Evolutionary conservation across 1,284 basidiomycete species (phyloP), one percentile per base, ranked within the genome.

Genomic region (Tylopilus sp.): DNA sequence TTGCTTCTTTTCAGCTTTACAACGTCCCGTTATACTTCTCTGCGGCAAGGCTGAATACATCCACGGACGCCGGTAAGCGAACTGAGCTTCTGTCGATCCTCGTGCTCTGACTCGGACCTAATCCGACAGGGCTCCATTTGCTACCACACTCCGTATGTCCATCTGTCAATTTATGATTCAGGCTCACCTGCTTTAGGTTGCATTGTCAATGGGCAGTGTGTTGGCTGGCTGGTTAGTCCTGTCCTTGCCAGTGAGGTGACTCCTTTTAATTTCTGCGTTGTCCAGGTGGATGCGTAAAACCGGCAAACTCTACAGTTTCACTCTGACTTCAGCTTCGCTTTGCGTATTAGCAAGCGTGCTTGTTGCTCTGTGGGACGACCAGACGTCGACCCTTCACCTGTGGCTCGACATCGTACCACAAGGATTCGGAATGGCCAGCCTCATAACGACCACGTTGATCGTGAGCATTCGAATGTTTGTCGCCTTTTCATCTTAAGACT

Each of bases 1-100:
- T 41, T 47, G 36, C 53, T 46, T 50, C 54, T 46, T 53, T 26
- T 33, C 29, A 92, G 90, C 73, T 94, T 31, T 94, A 94, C 70
- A 90, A 90, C 60, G 76, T 91, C 28, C 91, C 91, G 17, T 68
- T 94, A 81, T 94, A 90, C 72, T 94, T 91, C 62, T 85, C 88
- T 52, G 85, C 91, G n/a, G 93, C 94, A 39, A 80, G 81, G 55
- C 73, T 91, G 51, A 76, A 81, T 59, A 81, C 83, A 12, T 78
- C 92, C 15, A 80, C 85, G 30, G 73, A 77, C 54, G 80, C 91
- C 46, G 90, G 90, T 81, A 66, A 55, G 78, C 64, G 50, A 42
- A 30, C n/a, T n/a, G 15, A 14, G 21, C 38, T 54, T 53, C 42
- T 47, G 2, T 15, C 31, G 34, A 33, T 28, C 17, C 11, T 38